These are phyloP conservation scores for Cornus florida DNA, from an alignment of 148 eudicot genomes.

Conservation along the genomic window DNA sequence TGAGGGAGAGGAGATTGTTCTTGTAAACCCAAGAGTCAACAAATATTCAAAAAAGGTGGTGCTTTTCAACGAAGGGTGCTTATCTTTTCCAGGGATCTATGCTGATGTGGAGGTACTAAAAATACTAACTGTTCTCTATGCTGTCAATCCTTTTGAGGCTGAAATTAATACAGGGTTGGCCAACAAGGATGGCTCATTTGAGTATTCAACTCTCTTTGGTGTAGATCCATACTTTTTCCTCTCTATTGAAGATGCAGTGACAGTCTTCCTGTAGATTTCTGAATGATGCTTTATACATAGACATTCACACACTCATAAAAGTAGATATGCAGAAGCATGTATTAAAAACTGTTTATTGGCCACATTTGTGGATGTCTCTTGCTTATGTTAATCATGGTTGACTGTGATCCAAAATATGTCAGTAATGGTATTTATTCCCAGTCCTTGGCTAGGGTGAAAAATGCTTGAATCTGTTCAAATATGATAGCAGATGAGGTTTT, in stretches of 20 bases:
- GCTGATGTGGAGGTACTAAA: conserved; percentile 77
- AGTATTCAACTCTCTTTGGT: no score
- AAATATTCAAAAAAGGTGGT: conserved; percentile 67
- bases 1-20: conserved; percentile 92
- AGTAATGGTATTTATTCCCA: background rate
- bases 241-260: no score
- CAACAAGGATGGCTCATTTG: background rate
- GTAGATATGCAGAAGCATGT: background rate
- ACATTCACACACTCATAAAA: background rate
- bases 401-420: no score
- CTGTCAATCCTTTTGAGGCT: conserved; percentile 1
- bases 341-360: background rate
- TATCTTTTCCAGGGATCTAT: conserved; percentile 85
- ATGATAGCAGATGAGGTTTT: no score
- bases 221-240: no score
- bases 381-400: background rate
- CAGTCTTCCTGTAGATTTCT: no score
- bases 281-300: background rate
- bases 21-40: conserved; percentile 80
- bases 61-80: conserved; percentile 78
- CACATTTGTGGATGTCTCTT: background rate
- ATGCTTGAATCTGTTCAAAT: no score
- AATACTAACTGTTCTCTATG: background rate
- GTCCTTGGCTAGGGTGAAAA: background rate
- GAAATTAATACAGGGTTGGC: background rate